Evolutionary conservation across 2,329 filamentous ascomycete genomes (phyloP).

Genomic region (Lasiodiplodia gonubiensis): DNA sequence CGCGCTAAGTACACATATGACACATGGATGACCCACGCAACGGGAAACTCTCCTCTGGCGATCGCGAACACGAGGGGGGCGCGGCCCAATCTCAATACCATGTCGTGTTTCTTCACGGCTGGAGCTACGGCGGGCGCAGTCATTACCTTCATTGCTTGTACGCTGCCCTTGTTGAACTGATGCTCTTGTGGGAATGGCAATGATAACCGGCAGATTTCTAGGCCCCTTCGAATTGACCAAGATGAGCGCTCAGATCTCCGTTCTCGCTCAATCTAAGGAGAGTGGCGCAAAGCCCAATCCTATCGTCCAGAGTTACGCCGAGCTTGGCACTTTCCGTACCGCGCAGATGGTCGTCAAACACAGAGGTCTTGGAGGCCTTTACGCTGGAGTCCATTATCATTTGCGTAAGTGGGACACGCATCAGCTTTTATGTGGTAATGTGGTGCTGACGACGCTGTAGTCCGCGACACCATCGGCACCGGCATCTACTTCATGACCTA

Average conservation of each 20-base stretch:
- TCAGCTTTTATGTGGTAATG: neutral
- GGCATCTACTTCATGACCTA: slow-evolving; percentile 89
- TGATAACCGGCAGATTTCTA: slow-evolving; percentile 39
- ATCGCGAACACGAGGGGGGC: slow-evolving; percentile 74
- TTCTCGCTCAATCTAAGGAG: slow-evolving; percentile 68
- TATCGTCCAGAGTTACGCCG: slow-evolving; percentile 67
- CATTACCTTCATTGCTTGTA: slow-evolving; percentile 80
- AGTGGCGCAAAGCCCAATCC: slow-evolving; percentile 43
- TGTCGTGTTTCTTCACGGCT: slow-evolving; percentile 77
- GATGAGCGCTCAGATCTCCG: slow-evolving; percentile 82
- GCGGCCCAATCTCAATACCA: slow-evolving; percentile 73
- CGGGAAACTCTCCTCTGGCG: slow-evolving; percentile 72
- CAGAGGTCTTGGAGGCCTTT: slow-evolving; percentile 74
- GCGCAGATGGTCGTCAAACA: slow-evolving; percentile 78
- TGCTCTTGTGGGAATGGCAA: neutral
- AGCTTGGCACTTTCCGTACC: slow-evolving; percentile 77
- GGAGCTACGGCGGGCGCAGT: slow-evolving; percentile 79
- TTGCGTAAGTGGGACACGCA: slow-evolving; percentile 62
- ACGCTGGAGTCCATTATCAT: slow-evolving; percentile 81
- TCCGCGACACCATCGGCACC: slow-evolving; percentile 82
- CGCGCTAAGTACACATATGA: slow-evolving; percentile 75
- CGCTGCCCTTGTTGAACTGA: slow-evolving; percentile 26
- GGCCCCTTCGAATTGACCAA: slow-evolving; percentile 90
- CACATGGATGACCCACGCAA: slow-evolving; percentile 68
- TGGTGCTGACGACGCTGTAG: slow-evolving; percentile 49